Evolutionary conservation across 345 rosid genomes (phyloP).

Genomic region (Populus euphratica): DNA sequence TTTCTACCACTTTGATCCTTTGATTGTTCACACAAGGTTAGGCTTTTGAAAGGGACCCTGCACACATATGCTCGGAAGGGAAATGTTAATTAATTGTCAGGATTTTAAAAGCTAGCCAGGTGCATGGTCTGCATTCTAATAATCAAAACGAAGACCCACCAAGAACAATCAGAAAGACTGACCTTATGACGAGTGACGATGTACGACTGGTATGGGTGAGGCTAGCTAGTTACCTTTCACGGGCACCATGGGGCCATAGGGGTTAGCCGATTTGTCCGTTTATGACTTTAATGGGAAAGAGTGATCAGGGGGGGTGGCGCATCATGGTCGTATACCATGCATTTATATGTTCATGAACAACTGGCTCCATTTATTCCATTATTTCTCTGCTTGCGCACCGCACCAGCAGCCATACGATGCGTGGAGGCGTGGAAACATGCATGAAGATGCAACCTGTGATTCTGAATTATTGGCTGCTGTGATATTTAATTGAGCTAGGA

Average conservation of each 20-base stretch:
- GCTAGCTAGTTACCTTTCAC: background rate
- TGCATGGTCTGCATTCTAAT: background rate
- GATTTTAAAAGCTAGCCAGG: background rate
- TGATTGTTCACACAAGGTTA: background rate
- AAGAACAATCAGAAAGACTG: background rate
- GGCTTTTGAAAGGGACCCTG: background rate
- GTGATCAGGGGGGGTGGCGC: too few relatives aligned
- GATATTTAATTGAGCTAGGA: background rate
- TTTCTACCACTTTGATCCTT: background rate
- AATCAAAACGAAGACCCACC: background rate
- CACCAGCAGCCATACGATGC: conserved; percentile 3
- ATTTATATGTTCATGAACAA: background rate
- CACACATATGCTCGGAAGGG: background rate
- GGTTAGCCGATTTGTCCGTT: background rate
- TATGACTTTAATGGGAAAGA: background rate
- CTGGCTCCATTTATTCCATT: background rate
- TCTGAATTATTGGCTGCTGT: background rate
- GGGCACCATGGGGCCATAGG: background rate
- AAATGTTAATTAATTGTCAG: background rate
- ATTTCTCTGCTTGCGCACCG: conserved; percentile 19
- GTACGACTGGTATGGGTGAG: background rate
- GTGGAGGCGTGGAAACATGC: background rate
- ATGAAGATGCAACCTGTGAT: background rate
- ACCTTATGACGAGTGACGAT: background rate
- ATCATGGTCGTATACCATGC: background rate